Percentiles rank a stretch among this genome's conserved stretches.
These are phyloP conservation scores for Fusarium temperatum DNA, from an alignment of 2,329 filamentous ascomycete genomes.

Conservation along the genomic window DNA sequence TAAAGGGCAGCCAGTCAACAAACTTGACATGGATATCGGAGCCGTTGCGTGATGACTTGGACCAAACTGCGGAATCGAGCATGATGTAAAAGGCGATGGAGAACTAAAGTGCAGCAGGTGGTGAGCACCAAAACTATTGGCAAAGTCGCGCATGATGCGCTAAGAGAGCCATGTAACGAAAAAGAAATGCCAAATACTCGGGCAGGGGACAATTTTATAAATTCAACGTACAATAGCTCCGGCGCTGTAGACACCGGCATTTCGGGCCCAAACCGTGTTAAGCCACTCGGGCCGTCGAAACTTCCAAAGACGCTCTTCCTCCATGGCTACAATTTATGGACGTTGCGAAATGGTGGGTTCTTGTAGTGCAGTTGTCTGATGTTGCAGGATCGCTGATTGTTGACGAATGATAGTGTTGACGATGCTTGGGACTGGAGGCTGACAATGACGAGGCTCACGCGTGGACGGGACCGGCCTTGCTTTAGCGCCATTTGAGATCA, in stretches of 20 bases:
- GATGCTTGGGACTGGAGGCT: constrained; percentile 32
- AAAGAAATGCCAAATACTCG: neutral
- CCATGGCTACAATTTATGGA: constrained; percentile 53
- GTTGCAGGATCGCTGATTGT: neutral
- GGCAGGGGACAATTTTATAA: neutral
- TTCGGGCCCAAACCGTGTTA: constrained; percentile 70
- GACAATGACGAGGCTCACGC: constrained; percentile 43
- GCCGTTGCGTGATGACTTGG: constrained; percentile 67
- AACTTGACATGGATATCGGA: constrained; percentile 70
- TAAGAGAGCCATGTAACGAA: neutral
- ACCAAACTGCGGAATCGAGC: constrained; percentile 74
- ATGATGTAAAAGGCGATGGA: constrained; percentile 75
- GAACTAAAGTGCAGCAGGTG: constrained; percentile 54
- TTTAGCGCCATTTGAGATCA: constrained; percentile 25
- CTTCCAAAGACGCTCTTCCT: constrained; percentile 74
- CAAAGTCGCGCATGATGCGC: neutral
- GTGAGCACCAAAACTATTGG: constrained; percentile 16
- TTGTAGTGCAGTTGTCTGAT: neutral
- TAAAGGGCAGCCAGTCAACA: constrained; percentile 74
- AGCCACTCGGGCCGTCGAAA: constrained; percentile 73
- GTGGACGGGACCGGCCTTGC: constrained; percentile 18
- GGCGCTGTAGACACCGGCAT: constrained; percentile 69
- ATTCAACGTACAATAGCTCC: constrained; percentile 66
- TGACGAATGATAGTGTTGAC: constrained; percentile 20
- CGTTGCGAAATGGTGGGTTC: neutral